phyloP scores from a whole-genome alignment of 2,329 filamentous ascomycete genomes.

The Elsinoe australis region DNA sequence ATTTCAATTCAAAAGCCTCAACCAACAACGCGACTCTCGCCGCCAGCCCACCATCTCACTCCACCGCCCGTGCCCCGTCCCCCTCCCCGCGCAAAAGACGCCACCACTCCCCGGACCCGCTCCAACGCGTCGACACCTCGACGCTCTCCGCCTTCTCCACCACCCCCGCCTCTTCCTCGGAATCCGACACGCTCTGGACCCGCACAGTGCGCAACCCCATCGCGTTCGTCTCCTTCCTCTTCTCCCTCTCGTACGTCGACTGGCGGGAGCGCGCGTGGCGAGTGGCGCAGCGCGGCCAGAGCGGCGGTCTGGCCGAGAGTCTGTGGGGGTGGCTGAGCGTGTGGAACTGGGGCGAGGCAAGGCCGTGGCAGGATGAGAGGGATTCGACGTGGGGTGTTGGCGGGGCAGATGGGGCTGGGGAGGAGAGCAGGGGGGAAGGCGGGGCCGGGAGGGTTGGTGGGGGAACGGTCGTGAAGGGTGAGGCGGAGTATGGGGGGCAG shows the following conservation, averaged over 20 bases:
- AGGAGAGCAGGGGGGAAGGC: background rate
- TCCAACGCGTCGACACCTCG: slow-evolving; percentile 1
- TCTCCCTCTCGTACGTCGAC: slow-evolving; percentile 12
- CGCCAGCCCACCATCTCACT: background rate
- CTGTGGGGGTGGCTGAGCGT: background rate
- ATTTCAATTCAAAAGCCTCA: no score
- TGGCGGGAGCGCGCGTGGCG: slow-evolving; percentile 10
- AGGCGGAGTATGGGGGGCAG: slow-evolving; percentile 1
- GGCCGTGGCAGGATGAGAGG: background rate
- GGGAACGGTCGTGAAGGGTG: no score
- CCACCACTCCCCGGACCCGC: slow-evolving; percentile 1
- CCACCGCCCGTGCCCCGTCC: background rate
- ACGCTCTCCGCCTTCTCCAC: slow-evolving; percentile 2
- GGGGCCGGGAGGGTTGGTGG: background rate
- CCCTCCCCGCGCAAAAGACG: background rate
- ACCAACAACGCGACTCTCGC: background rate
- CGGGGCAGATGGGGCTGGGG: slow-evolving; percentile 8
- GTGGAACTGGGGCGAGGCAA: no score
- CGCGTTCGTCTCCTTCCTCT: slow-evolving; percentile 11
- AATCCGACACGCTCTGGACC: background rate
- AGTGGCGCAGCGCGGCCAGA: background rate
- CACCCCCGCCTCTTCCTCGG: background rate
- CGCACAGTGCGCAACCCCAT: slow-evolving; percentile 7
- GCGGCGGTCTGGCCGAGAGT: background rate
- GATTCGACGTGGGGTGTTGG: slow-evolving; percentile 12